Base-by-base conservation (phyloP, 768 basidiomycete species). In the Auricularia heimuer region DNA sequence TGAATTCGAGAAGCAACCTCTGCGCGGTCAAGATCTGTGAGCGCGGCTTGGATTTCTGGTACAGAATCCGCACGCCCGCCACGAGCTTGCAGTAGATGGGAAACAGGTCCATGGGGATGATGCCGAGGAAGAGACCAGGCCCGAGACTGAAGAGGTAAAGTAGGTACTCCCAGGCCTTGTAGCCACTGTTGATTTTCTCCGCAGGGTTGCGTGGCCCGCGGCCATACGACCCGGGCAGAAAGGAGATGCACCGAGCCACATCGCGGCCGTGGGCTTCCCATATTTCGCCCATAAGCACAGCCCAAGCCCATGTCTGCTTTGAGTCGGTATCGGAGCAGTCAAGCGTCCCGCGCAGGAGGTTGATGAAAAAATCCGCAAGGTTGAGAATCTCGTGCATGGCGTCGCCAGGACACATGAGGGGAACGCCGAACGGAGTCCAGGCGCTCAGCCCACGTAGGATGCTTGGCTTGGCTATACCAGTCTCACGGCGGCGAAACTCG, bases 221-320 rank as follows among this genome's bases (percentile, higher is more conserved):
- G 67, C 79, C 76, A 70, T 44, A 16, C 10, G 10, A 44, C 8
- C 42, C 16, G 8, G 42, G 42, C 21, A 34, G 8, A 21, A 58
- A 21, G 10, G 10, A 10, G 42, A 44, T 8, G 42, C 42, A 44
- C 10, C 10, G 65, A 0, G 73, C 76, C 21, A 81, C 77, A 0
- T 42, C 64, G 44, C 63, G 58, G 0, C 78, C 78, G 68, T 81
- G 79, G 3, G 36, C 36, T 10, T 70, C 70, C 80, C 81, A 82
- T 0, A 64, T 36, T 0, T 68, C 71, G 1, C 4, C 65, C 1
- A 11, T 47, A 0, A 81, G 67, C 0, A 71, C 66, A 0, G 69
- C 73, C 77, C 35, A 63, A 7, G 6, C 29, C 62, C 62, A 39
- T 24, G 14, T n/a, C 8, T 14, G 6, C 11, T 42, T 14, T 7